phyloP scores from a whole-genome alignment of 2,329 filamentous ascomycete species.

The Hypoxylon sp. region DNA sequence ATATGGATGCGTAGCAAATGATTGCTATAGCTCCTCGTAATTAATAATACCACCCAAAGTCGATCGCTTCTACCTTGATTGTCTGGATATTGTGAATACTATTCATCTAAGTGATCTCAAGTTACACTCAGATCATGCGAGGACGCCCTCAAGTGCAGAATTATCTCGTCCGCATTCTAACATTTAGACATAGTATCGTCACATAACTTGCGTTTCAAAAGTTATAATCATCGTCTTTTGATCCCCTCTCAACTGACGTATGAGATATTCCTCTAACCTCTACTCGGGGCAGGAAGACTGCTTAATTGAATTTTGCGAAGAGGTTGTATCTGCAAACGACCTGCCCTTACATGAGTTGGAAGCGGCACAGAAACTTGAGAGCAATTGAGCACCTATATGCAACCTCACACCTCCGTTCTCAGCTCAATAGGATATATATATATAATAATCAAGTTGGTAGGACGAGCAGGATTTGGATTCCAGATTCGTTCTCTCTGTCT shows the following conservation, averaged over 20 bases:
- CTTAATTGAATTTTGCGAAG: neutral
- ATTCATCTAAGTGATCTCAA: too few species aligned
- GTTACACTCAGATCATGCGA: too few species aligned
- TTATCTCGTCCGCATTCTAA: too few species aligned
- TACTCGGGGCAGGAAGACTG: neutral
- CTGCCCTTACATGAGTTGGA: neutral
- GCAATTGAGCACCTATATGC: neutral
- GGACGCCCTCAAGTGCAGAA: too few species aligned
- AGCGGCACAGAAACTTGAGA: neutral
- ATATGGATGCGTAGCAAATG: slow-evolving; percentile 29
- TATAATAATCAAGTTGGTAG: neutral
- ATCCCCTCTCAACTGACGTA: too few species aligned
- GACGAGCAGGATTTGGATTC: neutral
- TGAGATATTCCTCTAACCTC: too few species aligned
- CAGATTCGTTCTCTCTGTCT: too few species aligned
- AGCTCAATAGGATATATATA: neutral
- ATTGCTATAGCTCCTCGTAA: slow-evolving; percentile 19
- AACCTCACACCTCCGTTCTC: neutral
- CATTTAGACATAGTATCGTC: too few species aligned
- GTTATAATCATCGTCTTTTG: too few species aligned
- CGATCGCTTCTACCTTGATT: slow-evolving; percentile 24
- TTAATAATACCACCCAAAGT: slow-evolving; percentile 42
- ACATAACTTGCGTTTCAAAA: too few species aligned
- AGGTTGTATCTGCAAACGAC: neutral
- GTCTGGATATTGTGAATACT: too few species aligned